phyloP scores from a whole-genome alignment of 2,329 filamentous ascomycete genomes.

The Colletotrichum sp. region DNA sequence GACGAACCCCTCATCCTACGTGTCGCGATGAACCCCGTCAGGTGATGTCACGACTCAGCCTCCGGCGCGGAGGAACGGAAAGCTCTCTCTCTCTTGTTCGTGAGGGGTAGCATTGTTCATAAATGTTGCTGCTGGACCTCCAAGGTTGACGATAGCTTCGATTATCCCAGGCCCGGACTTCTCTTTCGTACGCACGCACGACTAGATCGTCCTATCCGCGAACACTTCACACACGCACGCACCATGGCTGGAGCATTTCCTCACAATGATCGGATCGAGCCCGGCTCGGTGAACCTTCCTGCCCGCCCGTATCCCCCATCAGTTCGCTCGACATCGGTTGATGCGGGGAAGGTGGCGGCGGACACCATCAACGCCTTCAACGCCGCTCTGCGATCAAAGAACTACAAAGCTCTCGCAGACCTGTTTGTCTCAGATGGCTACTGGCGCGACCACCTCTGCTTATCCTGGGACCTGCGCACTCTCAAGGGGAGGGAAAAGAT shows the following conservation, averaged over 20 bases:
- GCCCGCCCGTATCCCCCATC: constrained; percentile 47
- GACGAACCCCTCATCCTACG: not conserved
- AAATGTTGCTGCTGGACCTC: not conserved
- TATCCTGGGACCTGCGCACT: constrained; percentile 59
- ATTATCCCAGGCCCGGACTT: not conserved
- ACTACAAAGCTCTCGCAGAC: constrained; percentile 35
- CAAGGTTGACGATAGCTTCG: not conserved
- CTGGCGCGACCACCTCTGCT: constrained; percentile 64
- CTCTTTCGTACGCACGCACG: not conserved
- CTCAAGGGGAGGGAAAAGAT: constrained; percentile 49
- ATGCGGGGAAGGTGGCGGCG: constrained; percentile 42
- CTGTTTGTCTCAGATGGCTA: constrained; percentile 52
- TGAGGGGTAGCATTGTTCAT: not conserved
- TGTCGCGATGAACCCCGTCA: not conserved
- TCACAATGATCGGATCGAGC: constrained; percentile 24
- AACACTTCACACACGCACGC: not conserved
- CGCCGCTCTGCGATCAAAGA: constrained; percentile 36
- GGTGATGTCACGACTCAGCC: constrained; percentile 17
- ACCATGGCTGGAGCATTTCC: not conserved
- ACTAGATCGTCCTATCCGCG: not conserved
- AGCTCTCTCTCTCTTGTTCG: not conserved
- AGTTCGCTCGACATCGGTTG: constrained; percentile 27
- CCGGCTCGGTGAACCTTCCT: constrained; percentile 61
- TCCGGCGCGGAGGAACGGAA: not conserved
- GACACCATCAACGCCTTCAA: constrained; percentile 46